A percentile compares a stretch with the other conserved stretches of the same genome.
Evolutionary conservation across 257 asterid species (phyloP).

Genomic region (Leptodermis oblonga): DNA sequence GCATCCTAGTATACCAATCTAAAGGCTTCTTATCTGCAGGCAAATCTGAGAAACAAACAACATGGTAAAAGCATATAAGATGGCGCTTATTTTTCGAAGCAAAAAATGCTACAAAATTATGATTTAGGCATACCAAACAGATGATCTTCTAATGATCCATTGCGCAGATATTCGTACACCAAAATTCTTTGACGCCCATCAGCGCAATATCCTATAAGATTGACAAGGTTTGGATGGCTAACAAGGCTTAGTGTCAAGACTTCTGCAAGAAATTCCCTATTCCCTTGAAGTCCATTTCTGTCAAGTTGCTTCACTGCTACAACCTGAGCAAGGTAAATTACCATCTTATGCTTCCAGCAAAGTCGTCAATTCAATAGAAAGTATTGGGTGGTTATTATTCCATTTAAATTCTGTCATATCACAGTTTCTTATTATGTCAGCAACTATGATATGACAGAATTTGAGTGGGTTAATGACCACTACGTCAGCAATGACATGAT

Average conservation of each 20-base stretch:
- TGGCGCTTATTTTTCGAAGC: not conserved
- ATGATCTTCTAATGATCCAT: conserved; percentile 75
- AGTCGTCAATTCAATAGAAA: too few species aligned
- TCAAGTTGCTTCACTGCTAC: conserved; percentile 50
- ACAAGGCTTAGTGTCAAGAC: conserved; percentile 68
- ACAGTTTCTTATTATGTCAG: too few species aligned
- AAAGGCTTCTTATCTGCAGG: conserved; percentile 28
- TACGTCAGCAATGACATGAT: too few species aligned
- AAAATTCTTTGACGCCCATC: conserved; percentile 85
- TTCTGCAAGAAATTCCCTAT: conserved; percentile 55
- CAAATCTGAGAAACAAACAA: conserved; percentile 23
- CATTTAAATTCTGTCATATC: too few species aligned
- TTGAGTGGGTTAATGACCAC: too few species aligned
- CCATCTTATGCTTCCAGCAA: not conserved
- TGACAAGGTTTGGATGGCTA: conserved; percentile 70
- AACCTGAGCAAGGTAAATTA: conserved; percentile 19
- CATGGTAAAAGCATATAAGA: conserved; percentile 13
- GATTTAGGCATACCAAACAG: conserved; percentile 44
- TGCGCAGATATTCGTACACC: conserved; percentile 60
- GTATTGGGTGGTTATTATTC: too few species aligned
- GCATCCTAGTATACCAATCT: conserved; percentile 45
- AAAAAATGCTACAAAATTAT: not conserved
- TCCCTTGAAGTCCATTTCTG: conserved; percentile 42
- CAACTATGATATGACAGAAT: too few species aligned
- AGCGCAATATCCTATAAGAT: conserved; percentile 75